phyloP scores from a whole-genome alignment of 164 flowering plant species.

The Vitis cinerea region DNA sequence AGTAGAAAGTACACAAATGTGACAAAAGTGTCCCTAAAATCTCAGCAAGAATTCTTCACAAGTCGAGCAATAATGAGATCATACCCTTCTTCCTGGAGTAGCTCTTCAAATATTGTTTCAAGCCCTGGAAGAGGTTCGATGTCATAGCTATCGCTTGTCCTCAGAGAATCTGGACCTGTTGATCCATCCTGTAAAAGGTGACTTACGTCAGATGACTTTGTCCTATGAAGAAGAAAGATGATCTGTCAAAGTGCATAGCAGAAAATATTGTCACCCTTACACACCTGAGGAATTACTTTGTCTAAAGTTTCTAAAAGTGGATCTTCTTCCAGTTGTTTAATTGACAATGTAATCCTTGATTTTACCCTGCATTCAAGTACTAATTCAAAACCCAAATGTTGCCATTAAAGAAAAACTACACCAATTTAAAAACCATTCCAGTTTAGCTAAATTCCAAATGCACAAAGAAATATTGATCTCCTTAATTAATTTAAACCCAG shows the following conservation, averaged over 20 bases:
- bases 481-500: no score
- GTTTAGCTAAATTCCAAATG: no score
- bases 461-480: no score
- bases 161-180: conserved; percentile 23
- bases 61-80: conserved; percentile 10
- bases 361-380: conserved; percentile 51
- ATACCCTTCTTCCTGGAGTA: conserved; percentile 83
- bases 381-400: conserved; percentile 4
- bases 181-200: conserved; percentile 40
- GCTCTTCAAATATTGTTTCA: conserved; percentile 68
- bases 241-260: not conserved
- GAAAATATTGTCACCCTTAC: not conserved
- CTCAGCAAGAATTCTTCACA: not conserved
- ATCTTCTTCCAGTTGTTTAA: conserved; percentile 88
- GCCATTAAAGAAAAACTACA: not conserved
- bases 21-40: not conserved
- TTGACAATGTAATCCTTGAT: conserved; percentile 73
- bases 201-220: conserved; percentile 5
- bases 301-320: conserved; percentile 89
- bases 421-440: no score
- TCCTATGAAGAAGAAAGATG: not conserved
- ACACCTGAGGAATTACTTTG: conserved; percentile 85
- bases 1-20: not conserved
- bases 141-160: conserved; percentile 15
- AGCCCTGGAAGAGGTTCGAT: conserved; percentile 92